These are phyloP conservation scores for Balansia obtecta DNA, from an alignment of 2,329 filamentous ascomycete species.

Conservation along the genomic window DNA sequence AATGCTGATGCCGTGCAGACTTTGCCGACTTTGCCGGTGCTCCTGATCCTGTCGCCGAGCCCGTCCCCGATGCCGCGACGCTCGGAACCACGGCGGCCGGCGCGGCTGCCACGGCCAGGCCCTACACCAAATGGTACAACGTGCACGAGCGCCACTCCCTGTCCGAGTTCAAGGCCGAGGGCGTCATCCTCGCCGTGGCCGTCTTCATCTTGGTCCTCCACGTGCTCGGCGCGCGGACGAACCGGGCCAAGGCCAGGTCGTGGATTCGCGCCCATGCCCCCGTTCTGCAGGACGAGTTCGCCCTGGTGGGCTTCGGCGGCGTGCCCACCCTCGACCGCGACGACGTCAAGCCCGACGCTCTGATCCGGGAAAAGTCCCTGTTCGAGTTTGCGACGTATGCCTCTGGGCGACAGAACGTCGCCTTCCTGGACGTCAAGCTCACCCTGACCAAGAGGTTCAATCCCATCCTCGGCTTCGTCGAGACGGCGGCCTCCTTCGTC, in stretches of 20 bases:
- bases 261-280: constrained; percentile 71
- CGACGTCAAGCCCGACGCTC: constrained; percentile 23
- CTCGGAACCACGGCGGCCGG: constrained; percentile 30
- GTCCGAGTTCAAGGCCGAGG: constrained; percentile 79
- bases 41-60: constrained; percentile 50
- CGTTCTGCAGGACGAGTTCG: constrained; percentile 68
- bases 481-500: constrained; percentile 61
- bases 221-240: constrained; percentile 66
- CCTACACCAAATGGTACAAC: constrained; percentile 94
- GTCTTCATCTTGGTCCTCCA: constrained; percentile 65
- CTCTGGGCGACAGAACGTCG: constrained; percentile 83
- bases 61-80: constrained; percentile 33
- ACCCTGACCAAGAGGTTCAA: constrained; percentile 80
- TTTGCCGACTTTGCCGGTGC: constrained; percentile 87
- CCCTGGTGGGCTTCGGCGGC: constrained; percentile 68
- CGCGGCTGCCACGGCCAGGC: constrained; percentile 38
- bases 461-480: constrained; percentile 49
- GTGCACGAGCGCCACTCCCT: constrained; percentile 81
- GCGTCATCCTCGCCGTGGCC: constrained; percentile 66
- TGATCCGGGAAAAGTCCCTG: constrained; percentile 77
- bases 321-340: constrained; percentile 33
- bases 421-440: constrained; percentile 78
- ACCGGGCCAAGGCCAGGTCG: constrained; percentile 64
- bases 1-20: constrained; percentile 38
- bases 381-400: constrained; percentile 82